Evolutionary conservation across 202 grass and related monocot genomes (phyloP).

Genomic region (Schoenoplectus triqueter): DNA sequence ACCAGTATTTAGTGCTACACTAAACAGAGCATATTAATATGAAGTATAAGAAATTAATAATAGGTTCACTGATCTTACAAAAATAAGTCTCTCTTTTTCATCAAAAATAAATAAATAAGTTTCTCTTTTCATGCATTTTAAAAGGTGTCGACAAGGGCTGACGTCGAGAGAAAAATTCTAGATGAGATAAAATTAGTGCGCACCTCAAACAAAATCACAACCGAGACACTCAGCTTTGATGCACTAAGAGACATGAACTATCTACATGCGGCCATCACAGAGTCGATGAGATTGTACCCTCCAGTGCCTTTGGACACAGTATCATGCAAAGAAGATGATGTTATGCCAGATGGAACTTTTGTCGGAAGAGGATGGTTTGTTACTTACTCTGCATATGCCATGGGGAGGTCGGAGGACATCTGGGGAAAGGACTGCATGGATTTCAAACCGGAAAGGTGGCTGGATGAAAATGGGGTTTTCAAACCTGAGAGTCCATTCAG

Average conservation of each 20-base stretch:
- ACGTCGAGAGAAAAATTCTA: constrained; percentile 40
- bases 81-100: no score
- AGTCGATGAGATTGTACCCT: constrained; percentile 67
- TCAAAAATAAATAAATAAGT: no score
- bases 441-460: constrained; percentile 60
- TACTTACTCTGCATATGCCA: constrained; percentile 52
- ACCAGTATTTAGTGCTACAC: neutral
- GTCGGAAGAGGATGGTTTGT: constrained; percentile 51
- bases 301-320: constrained; percentile 57
- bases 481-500: constrained; percentile 45
- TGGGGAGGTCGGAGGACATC: constrained; percentile 46
- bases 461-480: constrained; percentile 45
- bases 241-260: constrained; percentile 65
- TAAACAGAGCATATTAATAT: neutral
- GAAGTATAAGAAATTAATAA: neutral
- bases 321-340: constrained; percentile 58
- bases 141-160: constrained; percentile 41
- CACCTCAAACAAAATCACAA: neutral
- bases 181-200: constrained; percentile 36
- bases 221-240: constrained; percentile 46
- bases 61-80: no score
- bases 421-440: constrained; percentile 55
- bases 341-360: constrained; percentile 52
- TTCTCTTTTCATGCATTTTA: neutral
- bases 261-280: constrained; percentile 61